Evolutionary conservation across 164 flowering plant species (phyloP).

Genomic region (Amborella trichopoda): DNA sequence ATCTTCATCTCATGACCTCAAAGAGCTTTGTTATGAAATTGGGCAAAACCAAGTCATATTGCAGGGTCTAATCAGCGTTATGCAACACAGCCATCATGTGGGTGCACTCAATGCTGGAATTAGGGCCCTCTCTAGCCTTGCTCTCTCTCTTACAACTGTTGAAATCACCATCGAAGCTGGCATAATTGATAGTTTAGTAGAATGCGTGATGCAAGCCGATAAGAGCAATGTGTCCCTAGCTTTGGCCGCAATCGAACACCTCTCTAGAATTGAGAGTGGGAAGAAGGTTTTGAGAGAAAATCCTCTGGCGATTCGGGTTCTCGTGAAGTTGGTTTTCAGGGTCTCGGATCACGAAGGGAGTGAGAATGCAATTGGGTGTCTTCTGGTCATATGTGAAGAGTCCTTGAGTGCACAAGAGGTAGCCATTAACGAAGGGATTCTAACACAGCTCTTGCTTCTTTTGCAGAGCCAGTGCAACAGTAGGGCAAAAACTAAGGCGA

Average conservation of each 20-base stretch:
- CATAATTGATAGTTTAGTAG: slow-evolving; percentile 23
- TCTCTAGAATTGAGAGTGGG: slow-evolving; percentile 23
- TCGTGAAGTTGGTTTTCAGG: slow-evolving; percentile 61
- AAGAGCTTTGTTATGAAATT: slow-evolving; percentile 19
- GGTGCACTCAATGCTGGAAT: slow-evolving; percentile 22
- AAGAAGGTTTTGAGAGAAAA: slow-evolving; percentile 22
- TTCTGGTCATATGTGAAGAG: slow-evolving; percentile 30
- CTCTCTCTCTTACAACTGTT: slow-evolving; percentile 17
- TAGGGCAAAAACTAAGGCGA: slow-evolving; percentile 46
- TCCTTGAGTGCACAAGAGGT: slow-evolving; percentile 24
- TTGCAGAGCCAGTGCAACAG: slow-evolving; percentile 56
- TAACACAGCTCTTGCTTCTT: slow-evolving; percentile 51
- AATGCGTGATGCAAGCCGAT: slow-evolving; percentile 15
- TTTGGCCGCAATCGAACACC: slow-evolving; percentile 29
- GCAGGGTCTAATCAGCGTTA: slow-evolving; percentile 12
- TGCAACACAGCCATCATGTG: slow-evolving; percentile 13
- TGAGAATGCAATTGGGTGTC: slow-evolving; percentile 38
- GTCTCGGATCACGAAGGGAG: slow-evolving; percentile 48
- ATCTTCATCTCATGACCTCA: slow-evolving; percentile 21
- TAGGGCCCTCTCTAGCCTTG: slow-evolving; percentile 28
- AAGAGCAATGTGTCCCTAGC: slow-evolving; percentile 12
- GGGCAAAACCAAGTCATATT: slow-evolving; percentile 18
- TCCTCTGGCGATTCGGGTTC: slow-evolving; percentile 20
- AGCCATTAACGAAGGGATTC: slow-evolving; percentile 38
- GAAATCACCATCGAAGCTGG: slow-evolving; percentile 23